Percentiles rank a stretch among this genome's conserved stretches.
These are phyloP conservation scores for Nannochloris sp. DNA, from an alignment of 139 green algal genomes.

Conservation along the genomic window DNA sequence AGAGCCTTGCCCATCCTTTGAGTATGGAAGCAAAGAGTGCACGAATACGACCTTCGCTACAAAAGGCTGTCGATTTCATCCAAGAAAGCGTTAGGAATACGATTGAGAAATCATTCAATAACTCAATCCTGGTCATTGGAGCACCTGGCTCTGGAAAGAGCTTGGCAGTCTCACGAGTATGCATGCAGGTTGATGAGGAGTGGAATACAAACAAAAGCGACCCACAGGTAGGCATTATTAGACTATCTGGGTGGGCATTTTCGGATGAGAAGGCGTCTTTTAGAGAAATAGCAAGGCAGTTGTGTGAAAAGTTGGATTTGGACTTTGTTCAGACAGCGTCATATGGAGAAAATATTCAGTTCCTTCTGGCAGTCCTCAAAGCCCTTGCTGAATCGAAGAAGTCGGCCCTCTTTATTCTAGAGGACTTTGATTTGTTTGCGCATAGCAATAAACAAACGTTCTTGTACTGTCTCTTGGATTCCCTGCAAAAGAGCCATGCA, in stretches of 20 bases:
- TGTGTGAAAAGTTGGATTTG: slow-evolving; percentile 40
- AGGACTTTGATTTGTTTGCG: slow-evolving; percentile 66
- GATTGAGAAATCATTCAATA: slow-evolving; percentile 16
- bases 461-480: slow-evolving; percentile 82
- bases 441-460: slow-evolving; percentile 54
- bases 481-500: slow-evolving; percentile 45
- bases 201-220: slow-evolving; percentile 28
- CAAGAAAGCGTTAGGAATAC: slow-evolving; percentile 10
- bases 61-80: slow-evolving; percentile 4
- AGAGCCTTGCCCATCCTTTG: background rate
- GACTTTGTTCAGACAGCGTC: slow-evolving; percentile 39
- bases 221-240: slow-evolving; percentile 54
- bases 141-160: slow-evolving; percentile 40
- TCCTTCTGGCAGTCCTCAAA: slow-evolving; percentile 58
- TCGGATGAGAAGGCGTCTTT: slow-evolving; percentile 63
- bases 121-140: slow-evolving; percentile 40
- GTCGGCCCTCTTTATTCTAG: slow-evolving; percentile 67
- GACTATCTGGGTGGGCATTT: slow-evolving; percentile 58
- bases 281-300: slow-evolving; percentile 57
- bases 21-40: slow-evolving; percentile 3
- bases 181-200: slow-evolving; percentile 16
- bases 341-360: slow-evolving; percentile 67
- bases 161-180: slow-evolving; percentile 41
- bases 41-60: background rate
- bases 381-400: slow-evolving; percentile 54